phyloP scores from a whole-genome alignment of 192 early-diverging fungal species.

The Linnemannia zychae region DNA sequence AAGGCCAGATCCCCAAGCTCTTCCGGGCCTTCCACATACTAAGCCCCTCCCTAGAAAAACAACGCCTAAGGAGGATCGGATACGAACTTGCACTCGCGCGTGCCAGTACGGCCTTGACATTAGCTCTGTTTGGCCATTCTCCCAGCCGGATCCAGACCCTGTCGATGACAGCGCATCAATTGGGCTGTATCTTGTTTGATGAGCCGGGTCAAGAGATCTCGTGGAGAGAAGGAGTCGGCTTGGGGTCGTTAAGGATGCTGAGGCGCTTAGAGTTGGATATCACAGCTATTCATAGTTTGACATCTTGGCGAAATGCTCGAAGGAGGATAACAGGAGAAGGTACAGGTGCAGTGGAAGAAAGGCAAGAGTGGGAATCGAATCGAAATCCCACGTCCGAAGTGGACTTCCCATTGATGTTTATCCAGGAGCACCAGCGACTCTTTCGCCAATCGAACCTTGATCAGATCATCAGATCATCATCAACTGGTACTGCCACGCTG shows the following conservation, averaged over 20 bases:
- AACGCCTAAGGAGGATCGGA: too few species aligned
- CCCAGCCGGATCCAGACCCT: slow-evolving; percentile 28
- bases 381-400: not conserved
- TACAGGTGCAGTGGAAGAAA: too few species aligned
- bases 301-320: not conserved
- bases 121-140: slow-evolving; percentile 23
- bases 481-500: not conserved
- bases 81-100: not conserved
- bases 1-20: slow-evolving; percentile 22
- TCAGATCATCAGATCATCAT: not conserved
- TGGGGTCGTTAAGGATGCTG: slow-evolving; percentile 16
- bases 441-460: not conserved
- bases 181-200: slow-evolving; percentile 1
- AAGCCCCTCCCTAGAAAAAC: not conserved
- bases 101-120: not conserved
- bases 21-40: slow-evolving; percentile 17
- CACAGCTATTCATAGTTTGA: not conserved
- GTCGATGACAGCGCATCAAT: slow-evolving; percentile 31
- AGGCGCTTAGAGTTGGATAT: slow-evolving; percentile 32
- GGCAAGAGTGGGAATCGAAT: not conserved
- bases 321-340: too few species aligned
- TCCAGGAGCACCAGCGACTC: slow-evolving; percentile 26
- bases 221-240: not conserved
- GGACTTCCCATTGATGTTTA: slow-evolving; percentile 23
- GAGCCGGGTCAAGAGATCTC: not conserved